Conservation (phyloP, 2,329 filamentous ascomycete genomes). For the Gaeumannomyces tritici region DNA sequence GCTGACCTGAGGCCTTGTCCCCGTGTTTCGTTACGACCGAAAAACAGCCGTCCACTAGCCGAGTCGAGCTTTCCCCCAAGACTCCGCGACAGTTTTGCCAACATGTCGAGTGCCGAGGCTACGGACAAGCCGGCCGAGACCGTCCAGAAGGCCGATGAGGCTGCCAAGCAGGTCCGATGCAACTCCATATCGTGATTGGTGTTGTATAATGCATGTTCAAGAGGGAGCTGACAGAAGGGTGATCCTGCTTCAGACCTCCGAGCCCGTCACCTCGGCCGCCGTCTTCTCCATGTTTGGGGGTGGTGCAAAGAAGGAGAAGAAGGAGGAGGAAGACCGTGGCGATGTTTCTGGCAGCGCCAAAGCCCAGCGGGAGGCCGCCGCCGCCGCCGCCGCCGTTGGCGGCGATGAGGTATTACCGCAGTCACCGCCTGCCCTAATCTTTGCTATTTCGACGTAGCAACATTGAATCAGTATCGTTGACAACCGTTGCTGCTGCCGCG, state of each 20-base stretch:
- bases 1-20: background rate
- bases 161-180: conserved; percentile 7
- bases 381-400: conserved; percentile 37
- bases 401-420: conserved; percentile 39
- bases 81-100: background rate
- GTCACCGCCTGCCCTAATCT: background rate
- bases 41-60: background rate
- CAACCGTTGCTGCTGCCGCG: background rate
- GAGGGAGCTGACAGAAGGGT: background rate
- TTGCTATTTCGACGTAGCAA: background rate
- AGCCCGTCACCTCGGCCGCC: conserved; percentile 46
- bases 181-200: background rate
- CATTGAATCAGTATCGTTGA: background rate
- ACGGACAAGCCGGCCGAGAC: conserved; percentile 22
- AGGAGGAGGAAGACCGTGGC: conserved; percentile 68
- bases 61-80: background rate
- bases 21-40: background rate
- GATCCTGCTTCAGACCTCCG: conserved; percentile 10
- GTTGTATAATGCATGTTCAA: background rate
- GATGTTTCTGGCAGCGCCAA: conserved; percentile 87
- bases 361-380: conserved; percentile 58
- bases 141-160: conserved; percentile 17
- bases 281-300: conserved; percentile 99
- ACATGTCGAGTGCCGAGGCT: conserved; percentile 23
- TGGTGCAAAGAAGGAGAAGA: conserved; percentile 93